phyloP scores from a whole-genome alignment of 495 filamentous ascomycete species.

The Margaritispora aquatica region DNA sequence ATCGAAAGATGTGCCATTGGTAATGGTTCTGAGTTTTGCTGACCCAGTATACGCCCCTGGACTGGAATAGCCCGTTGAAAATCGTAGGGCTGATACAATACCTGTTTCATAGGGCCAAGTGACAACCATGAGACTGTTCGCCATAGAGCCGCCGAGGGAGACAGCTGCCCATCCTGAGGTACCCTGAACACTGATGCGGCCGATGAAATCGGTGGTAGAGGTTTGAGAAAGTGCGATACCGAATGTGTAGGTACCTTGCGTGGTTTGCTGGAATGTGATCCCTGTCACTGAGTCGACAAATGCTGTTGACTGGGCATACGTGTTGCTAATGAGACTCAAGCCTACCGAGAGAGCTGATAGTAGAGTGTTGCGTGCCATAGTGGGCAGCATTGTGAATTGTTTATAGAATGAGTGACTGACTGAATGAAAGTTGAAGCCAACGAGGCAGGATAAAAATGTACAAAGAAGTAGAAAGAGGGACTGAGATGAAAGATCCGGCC shows the following conservation, averaged over 20 bases:
- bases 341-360: not conserved
- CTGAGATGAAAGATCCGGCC: too few relatives aligned
- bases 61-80: not conserved
- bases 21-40: not conserved
- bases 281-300: not conserved
- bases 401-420: too few relatives aligned
- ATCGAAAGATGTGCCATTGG: not conserved
- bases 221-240: not conserved
- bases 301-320: not conserved
- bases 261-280: not conserved
- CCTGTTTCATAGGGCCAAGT: not conserved
- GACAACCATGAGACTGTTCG: not conserved
- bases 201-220: constrained; percentile 1
- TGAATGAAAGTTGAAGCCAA: too few relatives aligned
- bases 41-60: not conserved
- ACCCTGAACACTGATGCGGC: not conserved
- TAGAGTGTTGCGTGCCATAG: not conserved
- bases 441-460: too few relatives aligned
- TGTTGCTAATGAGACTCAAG: not conserved
- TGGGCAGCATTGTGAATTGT: too few relatives aligned
- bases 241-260: not conserved
- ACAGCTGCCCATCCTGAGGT: not conserved
- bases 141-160: not conserved
- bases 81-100: not conserved
- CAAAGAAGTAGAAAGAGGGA: too few relatives aligned